Evolutionary conservation across 139 green algal species (phyloP), one percentile per base, ranked within the genome.

Genomic region (Chlorella sp.): DNA sequence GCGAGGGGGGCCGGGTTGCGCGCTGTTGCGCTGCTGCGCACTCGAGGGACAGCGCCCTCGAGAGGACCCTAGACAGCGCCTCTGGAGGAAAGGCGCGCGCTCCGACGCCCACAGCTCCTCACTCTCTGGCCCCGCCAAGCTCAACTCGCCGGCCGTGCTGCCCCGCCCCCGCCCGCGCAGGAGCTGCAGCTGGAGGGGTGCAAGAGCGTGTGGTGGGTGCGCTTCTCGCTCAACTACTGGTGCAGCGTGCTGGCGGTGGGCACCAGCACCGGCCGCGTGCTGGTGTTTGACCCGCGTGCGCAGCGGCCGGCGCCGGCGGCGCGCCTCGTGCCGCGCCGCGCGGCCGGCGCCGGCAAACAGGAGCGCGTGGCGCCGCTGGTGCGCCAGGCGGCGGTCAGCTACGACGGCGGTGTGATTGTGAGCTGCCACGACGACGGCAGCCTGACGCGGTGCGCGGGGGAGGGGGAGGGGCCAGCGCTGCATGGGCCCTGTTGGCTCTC

Each of bases 141-240:
- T n/a, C n/a, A n/a, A n/a, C n/a, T n/a, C n/a, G n/a, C n/a, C n/a
- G n/a, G n/a, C n/a, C 19, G 29, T 33, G 7, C 29, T 29, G 29
- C 43, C 21, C 36, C 67, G 9, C 31, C 33, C 31, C 21, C 31
- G 2, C 7, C 21, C 29, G 3, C 29, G 31, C 83, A 93, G 86
- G 81, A 90, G 71, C 89, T 91, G 56, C 41, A 67, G 2, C 74
- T 93, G 67, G 66, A 80, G 19, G 72, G 82, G 15, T 67, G 53
- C 53, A 74, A 50, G 11, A 63, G 84, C 27, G 77, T 91, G 55
- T 95, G 91, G 91, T 96, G 88, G 71, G 68, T 96, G 64, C 84
- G 90, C 42, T 95, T 96, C 65, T 79, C 77, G 1, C 55, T 91
- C 17, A 76, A 93, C 50, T 64, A 77, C 8, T 14, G n/a, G 29